Conservation (phyloP, 2,329 filamentous ascomycete genomes). For the Triangularia setosa region DNA sequence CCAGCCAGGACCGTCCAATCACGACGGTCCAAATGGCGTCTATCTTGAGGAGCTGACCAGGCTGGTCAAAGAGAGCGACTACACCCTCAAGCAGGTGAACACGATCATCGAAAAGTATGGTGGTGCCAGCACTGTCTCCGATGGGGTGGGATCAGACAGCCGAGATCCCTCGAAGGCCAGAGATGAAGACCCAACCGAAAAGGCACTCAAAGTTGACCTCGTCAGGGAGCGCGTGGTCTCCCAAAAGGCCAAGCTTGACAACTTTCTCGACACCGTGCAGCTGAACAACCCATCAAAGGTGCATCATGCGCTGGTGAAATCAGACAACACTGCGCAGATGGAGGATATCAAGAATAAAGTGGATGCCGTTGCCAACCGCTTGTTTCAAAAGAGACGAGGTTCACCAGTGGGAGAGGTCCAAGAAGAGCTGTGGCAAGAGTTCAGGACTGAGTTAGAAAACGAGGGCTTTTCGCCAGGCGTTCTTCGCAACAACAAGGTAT, state of each 20-base stretch:
- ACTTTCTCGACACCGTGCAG: conserved; percentile 56
- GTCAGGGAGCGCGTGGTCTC: conserved; percentile 45
- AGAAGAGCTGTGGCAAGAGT: conserved; percentile 55
- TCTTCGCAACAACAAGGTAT: conserved; percentile 54
- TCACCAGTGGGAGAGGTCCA: conserved; percentile 39
- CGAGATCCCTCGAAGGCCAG: neutral
- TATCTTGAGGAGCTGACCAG: conserved; percentile 48
- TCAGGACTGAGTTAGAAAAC: conserved; percentile 53
- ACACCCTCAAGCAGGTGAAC: conserved; percentile 52
- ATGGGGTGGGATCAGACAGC: neutral
- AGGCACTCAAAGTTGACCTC: conserved; percentile 38
- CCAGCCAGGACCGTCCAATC: conserved; percentile 27
- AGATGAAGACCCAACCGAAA: conserved; percentile 16
- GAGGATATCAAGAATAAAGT: conserved; percentile 58
- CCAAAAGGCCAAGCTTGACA: conserved; percentile 51
- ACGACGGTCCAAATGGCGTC: conserved; percentile 32
- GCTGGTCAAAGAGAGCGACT: conserved; percentile 53
- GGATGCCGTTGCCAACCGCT: conserved; percentile 50
- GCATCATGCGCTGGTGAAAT: conserved; percentile 30
- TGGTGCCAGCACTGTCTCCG: conserved; percentile 9
- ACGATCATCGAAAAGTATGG: conserved; percentile 47
- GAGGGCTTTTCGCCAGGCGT: conserved; percentile 57
- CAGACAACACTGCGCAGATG: conserved; percentile 40
- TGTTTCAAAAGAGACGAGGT: conserved; percentile 42
- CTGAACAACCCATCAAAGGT: conserved; percentile 44